Base-by-base conservation (phyloP, 2,329 filamentous ascomycete species). In the Venturia oleaginea region DNA sequence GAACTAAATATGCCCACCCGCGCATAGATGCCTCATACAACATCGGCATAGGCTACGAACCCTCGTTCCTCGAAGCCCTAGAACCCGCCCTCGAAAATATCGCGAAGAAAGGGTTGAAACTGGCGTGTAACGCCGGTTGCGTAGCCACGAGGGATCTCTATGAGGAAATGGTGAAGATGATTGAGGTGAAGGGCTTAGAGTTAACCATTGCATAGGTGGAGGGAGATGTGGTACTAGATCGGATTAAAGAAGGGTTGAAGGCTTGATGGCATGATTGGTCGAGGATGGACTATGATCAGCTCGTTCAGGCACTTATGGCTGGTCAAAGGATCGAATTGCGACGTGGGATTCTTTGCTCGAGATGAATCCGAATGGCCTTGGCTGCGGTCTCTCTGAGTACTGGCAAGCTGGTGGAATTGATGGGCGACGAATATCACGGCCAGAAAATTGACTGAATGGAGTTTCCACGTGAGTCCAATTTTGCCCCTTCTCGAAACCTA, bases 191-290 rank as follows among this genome's bases (percentile, higher is more conserved):
- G 27, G 64, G 64, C 3, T 34, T 65, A 11, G 62, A 42, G 7
- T 48, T 65, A 19, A 59, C 11, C 3, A 43, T 65, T 32, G 64
- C 60, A 13, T 65, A 42, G 43, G 48, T 65, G 17, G 61, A 63
- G 24, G 64, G 64, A 8, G 64, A 65, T 37, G n/a, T 30, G 32
- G 32, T 65, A 13, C 17, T 62, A 27, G 34, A 43, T 30, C n/a
- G 38, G 40, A 54, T 65, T 1, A 51, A 65, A 27, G 55, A 38
- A 4, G 19, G 10, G 3, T 11, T 46, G 43, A 46, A 46, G 19
- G 68, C 66, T 5, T 85, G 77, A 73, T 86, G 82, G 79, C 77
- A 85, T 63, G 72, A 75, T 1, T 86, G 83, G 84, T 66, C 67
- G 0, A 76, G 79, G 19, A 76, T 73, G 0, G 75, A 80, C 30